A percentile compares a stretch with the other conserved stretches of the same genome.
Evolutionary conservation across 108 stramenopile genomes (phyloP).

Genomic region (Parietichytrium sp.): DNA sequence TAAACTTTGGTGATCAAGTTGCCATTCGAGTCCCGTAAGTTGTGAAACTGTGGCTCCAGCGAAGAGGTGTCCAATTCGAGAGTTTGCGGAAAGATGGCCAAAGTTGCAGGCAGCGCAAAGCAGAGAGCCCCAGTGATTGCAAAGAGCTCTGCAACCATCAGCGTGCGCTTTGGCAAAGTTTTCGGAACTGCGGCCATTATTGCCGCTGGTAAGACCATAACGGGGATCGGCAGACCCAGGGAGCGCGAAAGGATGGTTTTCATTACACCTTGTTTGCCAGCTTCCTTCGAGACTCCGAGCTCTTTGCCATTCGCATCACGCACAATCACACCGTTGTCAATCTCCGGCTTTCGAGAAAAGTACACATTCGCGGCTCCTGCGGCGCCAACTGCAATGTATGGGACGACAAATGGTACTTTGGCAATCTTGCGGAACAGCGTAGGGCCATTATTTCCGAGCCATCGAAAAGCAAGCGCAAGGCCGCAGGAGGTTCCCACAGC

Average conservation of each 20-base stretch:
- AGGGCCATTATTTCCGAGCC: conserved; percentile 8
- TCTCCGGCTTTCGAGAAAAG: neutral
- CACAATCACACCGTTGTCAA: conserved; percentile 34
- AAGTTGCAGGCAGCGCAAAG: neutral
- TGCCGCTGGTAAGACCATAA: neutral
- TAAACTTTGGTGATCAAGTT: conserved; percentile 17
- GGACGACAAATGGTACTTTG: neutral
- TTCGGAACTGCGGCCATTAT: conserved; percentile 1
- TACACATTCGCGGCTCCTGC: conserved; percentile 30
- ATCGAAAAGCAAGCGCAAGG: conserved; percentile 16
- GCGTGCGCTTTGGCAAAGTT: neutral
- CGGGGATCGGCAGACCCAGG: conserved; percentile 14
- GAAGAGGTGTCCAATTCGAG: neutral
- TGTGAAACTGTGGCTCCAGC: neutral
- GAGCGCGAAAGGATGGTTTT: conserved; percentile 26
- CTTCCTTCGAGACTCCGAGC: conserved; percentile 27
- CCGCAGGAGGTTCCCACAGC: conserved; percentile 28
- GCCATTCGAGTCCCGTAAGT: neutral
- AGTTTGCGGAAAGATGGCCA: conserved; percentile 27
- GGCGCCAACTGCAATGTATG: conserved; percentile 6
- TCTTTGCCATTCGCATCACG: conserved; percentile 23
- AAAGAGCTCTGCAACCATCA: neutral
- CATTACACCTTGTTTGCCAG: conserved; percentile 33
- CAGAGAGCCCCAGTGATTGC: neutral
- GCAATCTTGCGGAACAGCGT: neutral